Conservation (phyloP, 208 protist genomes). For the Jaenimonas drosophilae region DNA sequence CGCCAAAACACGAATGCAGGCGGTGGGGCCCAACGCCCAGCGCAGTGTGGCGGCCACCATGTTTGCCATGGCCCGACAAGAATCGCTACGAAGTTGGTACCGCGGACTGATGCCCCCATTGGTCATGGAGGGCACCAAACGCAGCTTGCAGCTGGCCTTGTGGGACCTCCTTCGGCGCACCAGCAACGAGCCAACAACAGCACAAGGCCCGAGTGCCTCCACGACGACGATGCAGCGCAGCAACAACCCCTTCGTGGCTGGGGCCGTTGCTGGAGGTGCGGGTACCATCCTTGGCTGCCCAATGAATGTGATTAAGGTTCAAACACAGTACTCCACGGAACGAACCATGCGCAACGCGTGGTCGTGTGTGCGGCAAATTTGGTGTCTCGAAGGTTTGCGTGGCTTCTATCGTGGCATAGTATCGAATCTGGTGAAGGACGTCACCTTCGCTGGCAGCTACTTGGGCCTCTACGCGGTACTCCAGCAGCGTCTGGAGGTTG, state of each 20-base stretch:
- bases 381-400: conserved; percentile 26
- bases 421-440: conserved; percentile 65
- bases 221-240: neutral
- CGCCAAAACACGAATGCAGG: conserved; percentile 85
- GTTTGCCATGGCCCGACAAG: conserved; percentile 32
- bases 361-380: conserved; percentile 59
- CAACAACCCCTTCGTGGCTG: conserved; percentile 43
- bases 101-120: conserved; percentile 67
- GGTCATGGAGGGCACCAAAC: conserved; percentile 71
- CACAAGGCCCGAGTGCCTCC: neutral
- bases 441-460: conserved; percentile 64
- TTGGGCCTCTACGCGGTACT: conserved; percentile 62
- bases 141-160: conserved; percentile 76
- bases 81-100: conserved; percentile 72
- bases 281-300: conserved; percentile 84
- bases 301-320: conserved; percentile 86
- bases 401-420: conserved; percentile 78
- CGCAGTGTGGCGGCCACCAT: conserved; percentile 41
- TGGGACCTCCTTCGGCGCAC: conserved; percentile 51
- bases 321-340: conserved; percentile 61
- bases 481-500: conserved; percentile 4
- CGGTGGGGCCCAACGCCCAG: conserved; percentile 28
- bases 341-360: conserved; percentile 50
- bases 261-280: conserved; percentile 58
- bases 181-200: neutral